Percentiles rank a stretch among this genome's conserved stretches.
Conservation (phyloP, 2,329 filamentous ascomycete genomes). For the Dryadomyces quercus-mongolicae region DNA sequence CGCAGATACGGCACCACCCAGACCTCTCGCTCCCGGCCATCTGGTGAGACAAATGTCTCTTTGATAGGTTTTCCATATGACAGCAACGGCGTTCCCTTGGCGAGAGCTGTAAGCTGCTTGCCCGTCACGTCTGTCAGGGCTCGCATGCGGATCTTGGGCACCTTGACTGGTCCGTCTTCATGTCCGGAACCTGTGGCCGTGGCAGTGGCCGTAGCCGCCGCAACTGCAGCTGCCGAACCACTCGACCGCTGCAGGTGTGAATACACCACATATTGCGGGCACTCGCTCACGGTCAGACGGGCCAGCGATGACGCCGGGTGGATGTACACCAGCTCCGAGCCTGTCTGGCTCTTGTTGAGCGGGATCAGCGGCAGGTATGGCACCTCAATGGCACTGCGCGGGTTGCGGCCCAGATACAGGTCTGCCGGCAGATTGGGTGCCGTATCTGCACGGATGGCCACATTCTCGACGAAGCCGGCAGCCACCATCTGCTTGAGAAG, state of each 20-base stretch:
- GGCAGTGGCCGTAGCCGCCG: constrained; percentile 27
- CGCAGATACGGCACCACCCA: constrained; percentile 72
- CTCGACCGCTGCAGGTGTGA: constrained; percentile 65
- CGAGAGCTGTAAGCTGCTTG: constrained; percentile 63
- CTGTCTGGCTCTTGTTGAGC: constrained; percentile 30
- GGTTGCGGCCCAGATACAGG: constrained; percentile 24
- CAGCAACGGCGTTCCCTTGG: constrained; percentile 74
- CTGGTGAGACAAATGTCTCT: constrained; percentile 44
- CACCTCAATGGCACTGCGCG: constrained; percentile 79
- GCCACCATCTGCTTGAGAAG: constrained; percentile 85
- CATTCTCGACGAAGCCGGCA: constrained; percentile 85
- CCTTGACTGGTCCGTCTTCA: constrained; percentile 63
- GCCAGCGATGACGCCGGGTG: constrained; percentile 78
- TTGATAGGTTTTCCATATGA: constrained; percentile 85
- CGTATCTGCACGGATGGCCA: constrained; percentile 86
- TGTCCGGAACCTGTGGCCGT: too few species aligned
- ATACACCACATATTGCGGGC: constrained; percentile 82
- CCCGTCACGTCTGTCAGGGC: constrained; percentile 70
- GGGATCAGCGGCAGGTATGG: constrained; percentile 81
- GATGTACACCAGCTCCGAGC: constrained; percentile 58
- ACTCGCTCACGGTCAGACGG: constrained; percentile 54
- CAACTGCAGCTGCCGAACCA: constrained; percentile 28
- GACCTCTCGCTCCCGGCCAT: constrained; percentile 49
- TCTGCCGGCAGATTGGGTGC: constrained; percentile 51
- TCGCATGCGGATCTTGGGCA: constrained; percentile 73